These are phyloP conservation scores for Rehmannia glutinosa DNA, from an alignment of 257 asterid species.

Conservation along the genomic window DNA sequence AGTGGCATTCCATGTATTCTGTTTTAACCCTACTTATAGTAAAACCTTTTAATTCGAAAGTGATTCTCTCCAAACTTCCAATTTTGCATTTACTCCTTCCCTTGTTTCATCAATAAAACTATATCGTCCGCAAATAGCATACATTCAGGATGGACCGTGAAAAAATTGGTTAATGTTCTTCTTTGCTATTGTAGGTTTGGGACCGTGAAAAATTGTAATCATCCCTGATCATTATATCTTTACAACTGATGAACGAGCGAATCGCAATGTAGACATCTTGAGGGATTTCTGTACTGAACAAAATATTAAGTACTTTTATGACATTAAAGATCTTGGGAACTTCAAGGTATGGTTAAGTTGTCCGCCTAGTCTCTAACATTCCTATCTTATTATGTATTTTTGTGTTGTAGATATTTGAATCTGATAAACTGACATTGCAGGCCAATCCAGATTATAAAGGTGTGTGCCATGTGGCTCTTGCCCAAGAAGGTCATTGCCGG, in stretches of 20 bases:
- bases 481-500: conserved; percentile 97
- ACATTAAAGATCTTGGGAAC: no score
- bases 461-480: conserved; percentile 92
- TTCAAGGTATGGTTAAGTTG: conserved; percentile 51
- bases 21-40: no score
- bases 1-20: no score
- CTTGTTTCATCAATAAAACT: no score
- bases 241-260: conserved; percentile 92
- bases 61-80: no score
- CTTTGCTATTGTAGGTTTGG: conserved; percentile 60
- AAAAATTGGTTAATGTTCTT: conserved; percentile 9
- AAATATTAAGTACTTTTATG: no score
- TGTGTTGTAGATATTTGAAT: conserved; percentile 3
- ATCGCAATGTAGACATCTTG: conserved; percentile 91
- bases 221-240: conserved; percentile 96
- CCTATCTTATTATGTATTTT: background rate
- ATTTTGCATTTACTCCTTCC: no score
- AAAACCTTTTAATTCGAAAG: no score
- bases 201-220: conserved; percentile 88
- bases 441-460: conserved; percentile 98
- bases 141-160: no score
- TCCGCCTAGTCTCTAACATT: background rate
- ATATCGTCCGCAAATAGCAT: no score
- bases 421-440: background rate
- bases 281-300: no score